These are phyloP conservation scores for Crithidia acanthocephali DNA, from an alignment of 208 protist genomes.

Conservation along the genomic window DNA sequence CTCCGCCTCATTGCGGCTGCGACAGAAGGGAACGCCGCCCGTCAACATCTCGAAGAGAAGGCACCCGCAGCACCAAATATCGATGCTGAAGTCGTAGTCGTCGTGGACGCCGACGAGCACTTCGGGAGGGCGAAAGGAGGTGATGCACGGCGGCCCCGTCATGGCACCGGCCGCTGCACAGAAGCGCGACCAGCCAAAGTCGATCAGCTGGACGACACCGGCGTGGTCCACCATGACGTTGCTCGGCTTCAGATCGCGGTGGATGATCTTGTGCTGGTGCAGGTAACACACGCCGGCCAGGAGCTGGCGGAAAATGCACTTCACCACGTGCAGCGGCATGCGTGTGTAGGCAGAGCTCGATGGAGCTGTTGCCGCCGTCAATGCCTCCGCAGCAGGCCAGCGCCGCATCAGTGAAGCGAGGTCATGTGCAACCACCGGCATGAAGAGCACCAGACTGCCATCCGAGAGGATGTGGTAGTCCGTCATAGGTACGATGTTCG, in stretches of 20 bases:
- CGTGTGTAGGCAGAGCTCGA: conserved; percentile 24
- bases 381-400: conserved; percentile 47
- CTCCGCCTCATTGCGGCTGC: conserved; percentile 56
- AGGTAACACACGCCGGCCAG: conserved; percentile 81
- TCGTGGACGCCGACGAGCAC: conserved; percentile 58
- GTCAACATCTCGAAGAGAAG: conserved; percentile 99
- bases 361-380: too few species aligned
- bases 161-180: conserved; percentile 37
- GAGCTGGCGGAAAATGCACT: conserved; percentile 86
- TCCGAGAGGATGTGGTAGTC: conserved; percentile 79
- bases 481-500: conserved; percentile 66
- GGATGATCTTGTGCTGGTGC: conserved; percentile 77
- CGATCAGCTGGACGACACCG: conserved; percentile 84
- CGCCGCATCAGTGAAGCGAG: conserved; percentile 66
- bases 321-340: conserved; percentile 79
- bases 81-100: conserved; percentile 93
- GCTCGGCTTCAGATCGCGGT: conserved; percentile 90
- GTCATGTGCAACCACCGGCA: conserved; percentile 82
- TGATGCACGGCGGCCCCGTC: conserved; percentile 79
- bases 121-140: conserved; percentile 81
- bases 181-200: conserved; percentile 88
- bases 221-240: conserved; percentile 88
- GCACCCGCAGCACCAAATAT: conserved; percentile 96
- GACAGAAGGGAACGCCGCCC: conserved; percentile 92
- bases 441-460: conserved; percentile 70